Evolutionary conservation across 768 basidiomycete genomes (phyloP).

Genomic region (Coprinopsis cinerea): DNA sequence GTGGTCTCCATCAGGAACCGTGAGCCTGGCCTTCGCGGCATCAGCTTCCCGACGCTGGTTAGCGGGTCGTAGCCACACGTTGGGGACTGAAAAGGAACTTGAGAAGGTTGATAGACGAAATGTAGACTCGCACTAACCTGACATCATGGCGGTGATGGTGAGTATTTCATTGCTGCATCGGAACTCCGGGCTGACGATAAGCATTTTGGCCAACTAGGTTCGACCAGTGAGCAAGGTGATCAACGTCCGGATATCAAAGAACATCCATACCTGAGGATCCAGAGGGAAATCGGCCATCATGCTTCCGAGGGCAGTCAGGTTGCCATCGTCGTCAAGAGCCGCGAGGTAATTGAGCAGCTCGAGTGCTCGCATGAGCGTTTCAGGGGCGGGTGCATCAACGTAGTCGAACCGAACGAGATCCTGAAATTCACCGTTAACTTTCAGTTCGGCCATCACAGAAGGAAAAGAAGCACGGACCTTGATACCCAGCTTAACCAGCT

Average conservation of each 20-base stretch:
- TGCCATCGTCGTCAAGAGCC: slow-evolving; percentile 91
- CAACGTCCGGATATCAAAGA: slow-evolving; percentile 1
- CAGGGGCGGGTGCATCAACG: slow-evolving; percentile 90
- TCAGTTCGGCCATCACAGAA: not conserved
- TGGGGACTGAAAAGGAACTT: slow-evolving; percentile 55
- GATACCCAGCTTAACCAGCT: slow-evolving; percentile 91
- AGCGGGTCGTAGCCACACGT: slow-evolving; percentile 89
- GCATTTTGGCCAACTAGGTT: slow-evolving; percentile 78
- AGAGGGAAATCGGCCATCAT: slow-evolving; percentile 99
- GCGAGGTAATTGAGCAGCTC: slow-evolving; percentile 90
- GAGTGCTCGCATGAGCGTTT: slow-evolving; percentile 94
- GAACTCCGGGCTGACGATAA: slow-evolving; percentile 92
- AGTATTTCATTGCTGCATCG: slow-evolving; percentile 94
- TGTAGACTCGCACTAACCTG: slow-evolving; percentile 45
- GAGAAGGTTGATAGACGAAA: slow-evolving; percentile 1
- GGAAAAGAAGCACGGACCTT: slow-evolving; percentile 41
- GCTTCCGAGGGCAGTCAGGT: slow-evolving; percentile 76
- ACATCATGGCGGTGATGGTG: slow-evolving; percentile 94
- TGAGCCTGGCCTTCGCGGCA: slow-evolving; percentile 80
- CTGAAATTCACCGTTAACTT: slow-evolving; percentile 22
- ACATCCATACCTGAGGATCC: slow-evolving; percentile 76
- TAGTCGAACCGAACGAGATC: slow-evolving; percentile 88
- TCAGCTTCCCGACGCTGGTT: slow-evolving; percentile 89
- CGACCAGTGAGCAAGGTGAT: not conserved
- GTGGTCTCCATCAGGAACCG: slow-evolving; percentile 95